Conservation (phyloP, 2,329 filamentous ascomycete species). For the Trichoderma asperellum region DNA sequence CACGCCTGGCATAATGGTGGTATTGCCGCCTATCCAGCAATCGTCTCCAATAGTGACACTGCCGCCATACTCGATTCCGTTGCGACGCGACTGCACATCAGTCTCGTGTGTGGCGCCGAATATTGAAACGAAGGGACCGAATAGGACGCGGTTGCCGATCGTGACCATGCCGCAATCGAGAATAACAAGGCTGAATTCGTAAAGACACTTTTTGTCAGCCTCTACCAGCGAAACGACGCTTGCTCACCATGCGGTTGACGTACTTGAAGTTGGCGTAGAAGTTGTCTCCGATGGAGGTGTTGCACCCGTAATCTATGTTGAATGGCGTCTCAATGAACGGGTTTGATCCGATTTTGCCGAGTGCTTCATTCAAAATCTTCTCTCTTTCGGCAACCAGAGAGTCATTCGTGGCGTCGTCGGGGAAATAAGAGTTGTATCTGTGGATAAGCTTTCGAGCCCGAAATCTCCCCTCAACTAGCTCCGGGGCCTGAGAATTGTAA, state of each 20-base stretch:
- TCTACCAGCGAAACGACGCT: not conserved
- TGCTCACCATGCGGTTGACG: not conserved
- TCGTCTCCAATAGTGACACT: conserved; percentile 55
- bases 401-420: conserved; percentile 50
- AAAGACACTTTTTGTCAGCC: not conserved
- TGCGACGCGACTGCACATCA: conserved; percentile 56
- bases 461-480: conserved; percentile 56
- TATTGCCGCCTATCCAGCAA: conserved; percentile 59
- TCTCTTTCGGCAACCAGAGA: conserved; percentile 47
- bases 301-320: conserved; percentile 67
- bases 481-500: conserved; percentile 54
- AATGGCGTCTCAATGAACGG: conserved; percentile 65
- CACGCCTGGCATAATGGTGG: conserved; percentile 56
- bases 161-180: conserved; percentile 72
- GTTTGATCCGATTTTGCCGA: conserved; percentile 56
- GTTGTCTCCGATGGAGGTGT: conserved; percentile 63
- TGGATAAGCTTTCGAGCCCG: conserved; percentile 59
- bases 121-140: conserved; percentile 73
- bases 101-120: conserved; percentile 74
- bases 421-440: conserved; percentile 62
- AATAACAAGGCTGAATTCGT: conserved; percentile 55
- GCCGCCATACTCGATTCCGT: conserved; percentile 52
- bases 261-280: conserved; percentile 63
- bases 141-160: conserved; percentile 71
- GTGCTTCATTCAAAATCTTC: conserved; percentile 52